Base-by-base conservation (phyloP, 2,329 filamentous ascomycete genomes). In the Magnaporthiopsis rhizophila region DNA sequence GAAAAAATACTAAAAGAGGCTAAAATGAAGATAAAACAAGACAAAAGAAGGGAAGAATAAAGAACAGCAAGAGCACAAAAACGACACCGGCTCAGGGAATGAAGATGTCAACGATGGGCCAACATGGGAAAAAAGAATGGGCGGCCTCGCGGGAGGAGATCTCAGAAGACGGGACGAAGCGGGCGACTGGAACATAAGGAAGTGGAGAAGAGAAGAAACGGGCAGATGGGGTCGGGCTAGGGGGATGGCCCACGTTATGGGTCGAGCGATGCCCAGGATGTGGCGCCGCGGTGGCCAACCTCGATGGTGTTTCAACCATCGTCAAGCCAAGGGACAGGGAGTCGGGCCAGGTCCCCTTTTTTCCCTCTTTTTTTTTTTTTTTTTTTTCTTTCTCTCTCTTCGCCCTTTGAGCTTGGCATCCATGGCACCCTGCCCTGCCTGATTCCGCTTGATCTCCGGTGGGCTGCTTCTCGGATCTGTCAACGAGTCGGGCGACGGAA, bases 51-150 rank as follows among this genome's bases (percentile, higher is more conserved):
- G 24, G 21, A 58, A 62, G 50, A 56, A 58, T 58, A 57, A 9
- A 62, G 28, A 56, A 38, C 38, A 57, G 5, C 24, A 62, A 62
- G 38, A 34, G 50, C 15, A 36, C 32, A 32, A 36, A 58, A 45
- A 38, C 56, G 34, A 58, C n/a, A 8, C 18, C 56, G 26, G 36
- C 50, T 63, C 56, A 59, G 32, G n/a, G 28, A 57, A 18, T 26
- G 26, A 45, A 58, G 58, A 30, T 59, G 56, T 63, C 62, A 58
- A 63, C 34, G 56, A 32, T 18, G 24, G 34, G 21, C 36, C 12
- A 36, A 63, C 60, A 62, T 50, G 60, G 60, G 60, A 58, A 34
- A 63, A 63, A 63, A 38, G 62, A 63, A 63, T 36, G 56, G 32
- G 62, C 62, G 59, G 50, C 62, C 62, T 63, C 53, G 15, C 34